A percentile compares a stretch with the other conserved stretches of the same genome.
phyloP scores from a whole-genome alignment of 2,329 filamentous ascomycete genomes.

The Phoma sp. region DNA sequence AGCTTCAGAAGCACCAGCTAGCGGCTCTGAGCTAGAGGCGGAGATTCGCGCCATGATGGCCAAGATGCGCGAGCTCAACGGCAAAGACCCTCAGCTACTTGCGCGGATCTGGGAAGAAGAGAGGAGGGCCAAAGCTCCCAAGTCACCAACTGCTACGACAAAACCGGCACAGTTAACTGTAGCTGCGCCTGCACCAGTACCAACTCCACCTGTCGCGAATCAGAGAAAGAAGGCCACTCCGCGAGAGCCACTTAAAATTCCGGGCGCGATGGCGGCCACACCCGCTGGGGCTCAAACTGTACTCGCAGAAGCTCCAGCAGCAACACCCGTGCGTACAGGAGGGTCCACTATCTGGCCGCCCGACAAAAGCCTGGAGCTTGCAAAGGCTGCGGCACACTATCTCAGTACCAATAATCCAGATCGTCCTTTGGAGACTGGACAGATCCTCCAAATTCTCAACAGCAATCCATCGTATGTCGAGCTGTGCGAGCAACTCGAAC shows the following conservation, averaged over 20 bases:
- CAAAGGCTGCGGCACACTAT: constrained; percentile 58
- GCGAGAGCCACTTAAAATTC: constrained; percentile 20
- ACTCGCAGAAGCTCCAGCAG: constrained; percentile 11
- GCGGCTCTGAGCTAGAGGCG: constrained; percentile 50
- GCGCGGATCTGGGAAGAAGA: constrained; percentile 65
- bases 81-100: constrained; percentile 62
- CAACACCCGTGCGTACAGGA: constrained; percentile 2
- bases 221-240: constrained; percentile 31
- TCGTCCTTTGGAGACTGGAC: constrained; percentile 48
- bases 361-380: constrained; percentile 59
- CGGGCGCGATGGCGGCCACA: constrained; percentile 9
- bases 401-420: constrained; percentile 55
- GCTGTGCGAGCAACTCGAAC: constrained; percentile 62
- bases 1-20: constrained; percentile 1
- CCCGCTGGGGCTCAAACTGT: constrained; percentile 10
- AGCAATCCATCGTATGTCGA: constrained; percentile 63
- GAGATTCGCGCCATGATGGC: constrained; percentile 64
- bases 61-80: constrained; percentile 65
- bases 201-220: constrained; percentile 25
- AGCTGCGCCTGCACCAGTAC: constrained; percentile 14
- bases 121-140: constrained; percentile 47
- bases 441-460: constrained; percentile 58
- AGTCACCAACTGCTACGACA: constrained; percentile 34
- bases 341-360: constrained; percentile 59
- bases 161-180: constrained; percentile 30